Percentiles rank a stretch among this genome's conserved stretches.
Conservation (phyloP, 2,329 filamentous ascomycete species). For the Penicillium sp. region DNA sequence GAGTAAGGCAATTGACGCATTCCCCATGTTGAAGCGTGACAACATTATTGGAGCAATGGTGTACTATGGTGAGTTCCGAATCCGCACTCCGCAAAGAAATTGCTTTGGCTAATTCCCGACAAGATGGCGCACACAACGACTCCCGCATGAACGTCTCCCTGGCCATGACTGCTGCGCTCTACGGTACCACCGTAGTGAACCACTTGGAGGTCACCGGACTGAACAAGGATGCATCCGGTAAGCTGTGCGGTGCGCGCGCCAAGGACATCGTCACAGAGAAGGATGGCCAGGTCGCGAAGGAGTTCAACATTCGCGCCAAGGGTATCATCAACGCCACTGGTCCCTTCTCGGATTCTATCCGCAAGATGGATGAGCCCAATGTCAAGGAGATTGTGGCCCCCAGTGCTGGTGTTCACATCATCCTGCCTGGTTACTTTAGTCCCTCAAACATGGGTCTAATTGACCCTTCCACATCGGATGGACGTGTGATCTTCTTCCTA, state of each 20-base stretch:
- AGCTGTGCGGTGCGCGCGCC: slow-evolving; percentile 69
- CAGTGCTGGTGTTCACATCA: slow-evolving; percentile 80
- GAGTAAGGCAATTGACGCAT: slow-evolving; percentile 81
- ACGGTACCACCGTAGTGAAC: slow-evolving; percentile 78
- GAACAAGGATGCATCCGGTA: slow-evolving; percentile 70
- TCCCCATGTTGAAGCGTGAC: slow-evolving; percentile 82
- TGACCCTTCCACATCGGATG: slow-evolving; percentile 81
- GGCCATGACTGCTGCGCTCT: slow-evolving; percentile 84
- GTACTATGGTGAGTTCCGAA: slow-evolving; percentile 64
- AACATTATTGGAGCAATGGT: slow-evolving; percentile 77
- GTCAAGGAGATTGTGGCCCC: slow-evolving; percentile 79
- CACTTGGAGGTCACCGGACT: slow-evolving; percentile 77
- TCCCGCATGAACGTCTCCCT: slow-evolving; percentile 89
- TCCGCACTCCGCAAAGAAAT: not conserved
- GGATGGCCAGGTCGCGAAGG: slow-evolving; percentile 60
- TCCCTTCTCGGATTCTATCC: slow-evolving; percentile 80
- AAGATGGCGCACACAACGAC: slow-evolving; percentile 86
- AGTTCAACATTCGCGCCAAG: slow-evolving; percentile 72
- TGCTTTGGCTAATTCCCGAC: not conserved
- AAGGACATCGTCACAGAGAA: slow-evolving; percentile 68
- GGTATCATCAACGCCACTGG: slow-evolving; percentile 87
- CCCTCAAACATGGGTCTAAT: slow-evolving; percentile 84
- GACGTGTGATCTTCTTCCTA: slow-evolving; percentile 87
- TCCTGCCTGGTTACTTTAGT: slow-evolving; percentile 83
- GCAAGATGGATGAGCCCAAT: slow-evolving; percentile 74